Conservation (phyloP, 371 early-diverging fungal species). For the Mucor ambiguus region DNA sequence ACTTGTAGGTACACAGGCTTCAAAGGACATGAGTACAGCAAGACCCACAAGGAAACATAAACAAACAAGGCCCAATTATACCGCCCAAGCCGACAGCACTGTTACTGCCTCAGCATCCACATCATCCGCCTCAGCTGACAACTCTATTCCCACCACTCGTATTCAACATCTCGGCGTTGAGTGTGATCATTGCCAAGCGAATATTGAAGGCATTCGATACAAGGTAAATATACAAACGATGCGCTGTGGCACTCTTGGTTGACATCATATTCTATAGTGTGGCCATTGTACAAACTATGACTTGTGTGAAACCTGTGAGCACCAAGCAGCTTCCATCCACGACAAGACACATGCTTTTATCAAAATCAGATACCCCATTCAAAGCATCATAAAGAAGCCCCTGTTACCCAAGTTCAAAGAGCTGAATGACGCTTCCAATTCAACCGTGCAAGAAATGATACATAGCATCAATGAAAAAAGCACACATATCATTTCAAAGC, state of each 20-base stretch:
- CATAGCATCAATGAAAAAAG: slow-evolving; percentile 1
- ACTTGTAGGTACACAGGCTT: slow-evolving; percentile 24
- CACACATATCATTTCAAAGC: background rate
- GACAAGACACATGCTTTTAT: slow-evolving; percentile 53
- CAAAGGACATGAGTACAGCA: background rate
- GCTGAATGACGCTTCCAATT: background rate
- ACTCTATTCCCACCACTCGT: slow-evolving; percentile 4
- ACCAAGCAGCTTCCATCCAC: slow-evolving; percentile 35
- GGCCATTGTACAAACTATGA: slow-evolving; percentile 61
- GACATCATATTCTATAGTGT: slow-evolving; percentile 39
- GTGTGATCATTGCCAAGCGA: slow-evolving; percentile 52
- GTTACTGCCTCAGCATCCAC: background rate
- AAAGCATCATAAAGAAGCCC: background rate
- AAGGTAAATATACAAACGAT: slow-evolving; percentile 44
- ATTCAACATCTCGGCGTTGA: slow-evolving; percentile 35
- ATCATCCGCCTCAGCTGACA: background rate
- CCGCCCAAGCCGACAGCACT: background rate
- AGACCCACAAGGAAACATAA: background rate
- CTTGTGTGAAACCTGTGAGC: slow-evolving; percentile 59
- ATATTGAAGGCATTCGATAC: slow-evolving; percentile 53
- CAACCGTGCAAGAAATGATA: background rate
- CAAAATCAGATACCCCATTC: slow-evolving; percentile 47
- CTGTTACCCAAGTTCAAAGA: slow-evolving; percentile 21
- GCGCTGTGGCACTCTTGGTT: background rate
- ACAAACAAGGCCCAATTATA: background rate